Conservation (phyloP, 129 eudicot species). For the Centella asiatica region DNA sequence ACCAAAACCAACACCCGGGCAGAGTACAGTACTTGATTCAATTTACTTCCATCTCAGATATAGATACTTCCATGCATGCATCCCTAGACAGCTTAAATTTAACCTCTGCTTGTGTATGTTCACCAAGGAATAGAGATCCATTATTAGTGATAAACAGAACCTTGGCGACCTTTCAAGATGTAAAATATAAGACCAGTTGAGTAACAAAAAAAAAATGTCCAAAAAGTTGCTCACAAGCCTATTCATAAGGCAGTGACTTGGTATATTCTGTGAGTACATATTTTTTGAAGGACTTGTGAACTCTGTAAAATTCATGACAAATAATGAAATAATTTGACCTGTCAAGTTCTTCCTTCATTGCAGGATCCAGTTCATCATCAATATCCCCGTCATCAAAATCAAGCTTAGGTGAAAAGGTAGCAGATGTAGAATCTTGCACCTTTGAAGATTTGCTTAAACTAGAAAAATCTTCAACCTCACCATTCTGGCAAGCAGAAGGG, state of each 20-base stretch:
- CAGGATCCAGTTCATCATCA: conserved; percentile 54
- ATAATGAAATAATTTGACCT: conserved; percentile 13
- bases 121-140: no score
- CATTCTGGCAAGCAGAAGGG: conserved; percentile 27
- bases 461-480: conserved; percentile 25
- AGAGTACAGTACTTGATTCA: not conserved
- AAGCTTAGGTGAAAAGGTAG: conserved; percentile 18
- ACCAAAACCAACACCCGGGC: not conserved
- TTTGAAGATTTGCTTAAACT: conserved; percentile 26
- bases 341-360: conserved; percentile 28
- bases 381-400: conserved; percentile 41
- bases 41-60: not conserved
- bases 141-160: not conserved
- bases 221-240: not conserved
- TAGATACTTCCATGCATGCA: not conserved
- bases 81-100: not conserved
- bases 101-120: not conserved
- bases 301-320: not conserved
- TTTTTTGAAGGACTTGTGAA: not conserved
- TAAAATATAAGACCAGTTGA: no score
- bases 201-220: not conserved
- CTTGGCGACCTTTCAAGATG: no score
- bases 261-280: not conserved
- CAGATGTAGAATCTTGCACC: conserved; percentile 28
- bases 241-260: not conserved